phyloP scores from a whole-genome alignment of 2,329 filamentous ascomycete species.

The Fusarium keratoplasticum region DNA sequence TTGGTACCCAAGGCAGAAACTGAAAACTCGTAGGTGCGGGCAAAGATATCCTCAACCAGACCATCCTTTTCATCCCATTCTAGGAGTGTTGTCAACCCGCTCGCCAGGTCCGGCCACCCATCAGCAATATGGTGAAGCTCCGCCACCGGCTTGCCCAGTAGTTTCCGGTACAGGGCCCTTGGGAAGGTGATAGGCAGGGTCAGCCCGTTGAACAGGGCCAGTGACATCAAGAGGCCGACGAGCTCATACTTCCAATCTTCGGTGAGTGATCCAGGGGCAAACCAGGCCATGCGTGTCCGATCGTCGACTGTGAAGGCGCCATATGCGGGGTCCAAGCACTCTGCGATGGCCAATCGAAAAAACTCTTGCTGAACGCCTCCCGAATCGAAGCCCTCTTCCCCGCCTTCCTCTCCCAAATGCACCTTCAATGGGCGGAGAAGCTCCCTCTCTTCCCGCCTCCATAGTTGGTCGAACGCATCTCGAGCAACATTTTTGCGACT shows the following conservation, averaged over 20 bases:
- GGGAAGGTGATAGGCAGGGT: conserved; percentile 93
- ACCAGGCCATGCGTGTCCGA: conserved; percentile 86
- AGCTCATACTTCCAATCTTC: conserved; percentile 92
- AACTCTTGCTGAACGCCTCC: conserved; percentile 98
- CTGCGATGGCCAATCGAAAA: conserved; percentile 84
- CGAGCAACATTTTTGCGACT: conserved; percentile 74
- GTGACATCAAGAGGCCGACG: conserved; percentile 85
- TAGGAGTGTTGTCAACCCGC: conserved; percentile 77
- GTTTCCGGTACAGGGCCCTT: conserved; percentile 81
- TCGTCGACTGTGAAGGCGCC: conserved; percentile 85
- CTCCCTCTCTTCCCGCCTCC: conserved; percentile 85
- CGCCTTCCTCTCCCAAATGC: conserved; percentile 81
- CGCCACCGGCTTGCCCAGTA: conserved; percentile 76
- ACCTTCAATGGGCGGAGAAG: conserved; percentile 89
- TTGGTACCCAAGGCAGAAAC: conserved; percentile 68
- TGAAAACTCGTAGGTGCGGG: conserved; percentile 88
- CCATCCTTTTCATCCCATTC: conserved; percentile 82
- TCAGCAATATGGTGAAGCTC: conserved; percentile 83
- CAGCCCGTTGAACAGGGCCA: conserved; percentile 93
- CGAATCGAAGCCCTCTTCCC: conserved; percentile 91
- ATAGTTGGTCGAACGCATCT: conserved; percentile 88
- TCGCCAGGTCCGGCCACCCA: conserved; percentile 86
- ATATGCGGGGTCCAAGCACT: conserved; percentile 82
- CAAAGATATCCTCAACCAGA: conserved; percentile 83
- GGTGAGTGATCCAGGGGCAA: conserved; percentile 83